These are phyloP conservation scores for Cubamyces sp. DNA, from an alignment of 768 basidiomycete genomes.

Conservation along the genomic window DNA sequence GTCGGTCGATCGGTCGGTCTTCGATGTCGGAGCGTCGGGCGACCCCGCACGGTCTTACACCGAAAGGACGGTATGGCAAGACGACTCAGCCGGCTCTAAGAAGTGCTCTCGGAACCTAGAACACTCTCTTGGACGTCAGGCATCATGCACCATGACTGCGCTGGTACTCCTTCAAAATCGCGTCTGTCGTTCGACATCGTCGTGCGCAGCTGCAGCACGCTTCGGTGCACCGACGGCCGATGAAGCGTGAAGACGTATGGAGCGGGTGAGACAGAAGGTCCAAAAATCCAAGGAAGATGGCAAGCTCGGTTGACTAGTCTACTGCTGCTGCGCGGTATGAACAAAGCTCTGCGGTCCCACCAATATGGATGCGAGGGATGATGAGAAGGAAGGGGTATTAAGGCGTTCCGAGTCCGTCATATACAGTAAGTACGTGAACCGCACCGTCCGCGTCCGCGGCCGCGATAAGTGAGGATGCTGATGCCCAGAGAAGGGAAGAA, in stretches of 20 bases:
- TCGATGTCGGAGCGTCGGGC: no score
- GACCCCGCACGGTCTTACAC: no score
- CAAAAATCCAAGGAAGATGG: neutral
- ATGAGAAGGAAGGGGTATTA: constrained; percentile 13
- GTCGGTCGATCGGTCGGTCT: neutral
- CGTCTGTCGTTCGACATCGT: neutral
- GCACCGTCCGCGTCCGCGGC: neutral
- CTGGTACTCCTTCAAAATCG: neutral
- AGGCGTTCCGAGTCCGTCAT: constrained; percentile 15
- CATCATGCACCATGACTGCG: neutral
- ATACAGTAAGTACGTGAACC: constrained; percentile 12
- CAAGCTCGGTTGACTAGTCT: neutral
- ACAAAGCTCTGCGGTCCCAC: neutral
- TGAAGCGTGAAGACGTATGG: neutral
- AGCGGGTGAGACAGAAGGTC: no score
- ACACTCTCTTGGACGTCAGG: no score
- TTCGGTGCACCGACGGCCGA: no score
- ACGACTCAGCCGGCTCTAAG: no score
- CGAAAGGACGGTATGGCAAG: no score
- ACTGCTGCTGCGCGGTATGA: neutral
- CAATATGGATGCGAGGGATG: neutral
- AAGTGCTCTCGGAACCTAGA: no score
- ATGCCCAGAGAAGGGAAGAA: neutral
- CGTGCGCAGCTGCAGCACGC: no score
- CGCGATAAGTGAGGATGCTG: neutral